phyloP scores from a whole-genome alignment of 169 alveolate species.

The Plasmodium sp. region DNA sequence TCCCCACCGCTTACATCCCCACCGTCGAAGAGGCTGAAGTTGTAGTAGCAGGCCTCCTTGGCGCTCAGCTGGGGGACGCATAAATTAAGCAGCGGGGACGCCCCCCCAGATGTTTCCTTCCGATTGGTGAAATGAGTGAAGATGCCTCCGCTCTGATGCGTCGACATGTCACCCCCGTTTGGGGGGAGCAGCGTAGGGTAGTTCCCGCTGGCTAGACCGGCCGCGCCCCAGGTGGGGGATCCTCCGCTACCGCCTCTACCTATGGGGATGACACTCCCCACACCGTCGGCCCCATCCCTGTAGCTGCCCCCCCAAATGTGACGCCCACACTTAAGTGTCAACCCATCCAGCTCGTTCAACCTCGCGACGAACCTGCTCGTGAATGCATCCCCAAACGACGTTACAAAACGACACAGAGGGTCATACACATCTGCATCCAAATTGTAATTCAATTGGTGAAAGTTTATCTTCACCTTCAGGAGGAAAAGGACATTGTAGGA shows the following conservation, averaged over 20 bases:
- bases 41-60: neutral
- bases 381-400: slow-evolving; percentile 16
- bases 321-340: slow-evolving; percentile 5
- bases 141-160: neutral
- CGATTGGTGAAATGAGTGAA: neutral
- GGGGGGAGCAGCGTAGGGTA: neutral
- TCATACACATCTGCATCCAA: slow-evolving; percentile 3
- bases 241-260: neutral
- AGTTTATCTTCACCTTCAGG: slow-evolving; percentile 18
- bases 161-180: neutral
- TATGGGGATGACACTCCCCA: neutral
- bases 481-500: slow-evolving; percentile 33
- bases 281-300: neutral
- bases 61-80: neutral
- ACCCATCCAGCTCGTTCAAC: slow-evolving; percentile 9
- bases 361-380: neutral
- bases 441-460: slow-evolving; percentile 25
- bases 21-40: neutral
- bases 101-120: neutral
- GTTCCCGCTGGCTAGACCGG: neutral
- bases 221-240: neutral
- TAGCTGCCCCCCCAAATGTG: neutral
- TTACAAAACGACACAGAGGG: slow-evolving; percentile 8
- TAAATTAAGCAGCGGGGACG: neutral
- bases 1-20: neutral